Conservation (phyloP, 345 rosid genomes). For the Eucalyptus tenuipes region DNA sequence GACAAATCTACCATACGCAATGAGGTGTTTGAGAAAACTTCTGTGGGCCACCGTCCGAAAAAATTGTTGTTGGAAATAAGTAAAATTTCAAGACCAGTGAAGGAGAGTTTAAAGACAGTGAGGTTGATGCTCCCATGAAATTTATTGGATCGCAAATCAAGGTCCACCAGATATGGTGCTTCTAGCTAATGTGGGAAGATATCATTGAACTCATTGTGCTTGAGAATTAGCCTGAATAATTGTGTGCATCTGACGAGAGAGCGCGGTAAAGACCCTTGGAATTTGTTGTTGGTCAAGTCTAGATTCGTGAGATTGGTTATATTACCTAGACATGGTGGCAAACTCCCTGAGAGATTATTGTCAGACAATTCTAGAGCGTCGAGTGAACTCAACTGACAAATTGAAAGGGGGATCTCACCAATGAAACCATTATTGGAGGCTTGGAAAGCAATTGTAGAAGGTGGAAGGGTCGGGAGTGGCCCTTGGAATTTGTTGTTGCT, state of each 20-base stretch:
- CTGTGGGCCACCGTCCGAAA: fast-evolving
- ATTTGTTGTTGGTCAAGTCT: background rate
- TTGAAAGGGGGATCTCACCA: no score
- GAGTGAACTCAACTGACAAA: no score
- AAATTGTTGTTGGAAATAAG: background rate
- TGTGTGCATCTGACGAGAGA: background rate
- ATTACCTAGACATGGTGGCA: background rate
- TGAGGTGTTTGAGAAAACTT: no score
- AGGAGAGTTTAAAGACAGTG: background rate
- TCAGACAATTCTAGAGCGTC: no score
- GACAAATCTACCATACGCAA: fast-evolving
- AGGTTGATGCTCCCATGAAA: background rate
- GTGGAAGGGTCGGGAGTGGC: no score
- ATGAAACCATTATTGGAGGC: no score
- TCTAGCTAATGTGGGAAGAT: background rate
- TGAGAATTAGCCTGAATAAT: fast-evolving
- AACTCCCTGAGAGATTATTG: background rate
- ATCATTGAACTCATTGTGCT: background rate
- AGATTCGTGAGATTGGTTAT: fast-evolving
- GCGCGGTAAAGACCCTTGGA: background rate
- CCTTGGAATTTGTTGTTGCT: background rate
- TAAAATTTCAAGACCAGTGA: fast-evolving
- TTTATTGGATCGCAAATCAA: background rate
- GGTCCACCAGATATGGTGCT: fast-evolving
- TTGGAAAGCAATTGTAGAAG: no score